Conservation (phyloP, 371 early-diverging fungal species). For the Mortierella sp. region DNA sequence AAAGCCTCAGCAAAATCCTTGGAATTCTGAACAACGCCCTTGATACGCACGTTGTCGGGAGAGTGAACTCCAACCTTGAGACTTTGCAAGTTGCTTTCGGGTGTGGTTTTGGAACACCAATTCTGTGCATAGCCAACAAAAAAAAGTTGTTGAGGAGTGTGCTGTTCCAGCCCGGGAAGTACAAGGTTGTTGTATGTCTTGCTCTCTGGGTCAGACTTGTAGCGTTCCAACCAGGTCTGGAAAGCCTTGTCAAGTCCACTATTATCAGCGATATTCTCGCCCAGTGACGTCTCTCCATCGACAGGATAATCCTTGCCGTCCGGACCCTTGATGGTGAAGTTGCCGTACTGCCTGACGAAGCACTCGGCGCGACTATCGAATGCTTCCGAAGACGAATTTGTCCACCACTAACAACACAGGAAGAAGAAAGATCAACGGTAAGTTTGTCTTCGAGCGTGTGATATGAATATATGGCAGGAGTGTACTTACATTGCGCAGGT, state of each 20-base stretch:
- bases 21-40: slow-evolving; percentile 72
- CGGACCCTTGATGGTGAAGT: slow-evolving; percentile 58
- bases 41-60: slow-evolving; percentile 45
- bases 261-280: slow-evolving; percentile 79
- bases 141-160: slow-evolving; percentile 63
- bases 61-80: slow-evolving; percentile 13
- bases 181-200: slow-evolving; percentile 5
- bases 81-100: slow-evolving; percentile 41
- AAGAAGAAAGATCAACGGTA: too few relatives aligned
- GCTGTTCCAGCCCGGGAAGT: slow-evolving; percentile 20
- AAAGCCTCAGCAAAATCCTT: slow-evolving; percentile 73
- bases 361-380: slow-evolving; percentile 68
- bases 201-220: background rate
- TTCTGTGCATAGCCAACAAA: slow-evolving; percentile 64
- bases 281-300: slow-evolving; percentile 69
- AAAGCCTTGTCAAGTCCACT: slow-evolving; percentile 62
- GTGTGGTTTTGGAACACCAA: slow-evolving; percentile 63
- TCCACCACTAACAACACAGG: background rate
- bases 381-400: slow-evolving; percentile 52
- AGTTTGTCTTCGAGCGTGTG: too few relatives aligned
- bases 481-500: background rate
- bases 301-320: slow-evolving; percentile 57
- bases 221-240: slow-evolving; percentile 56
- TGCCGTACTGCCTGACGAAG: slow-evolving; percentile 70
- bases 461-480: too few relatives aligned